Base-by-base conservation (phyloP, 495 filamentous ascomycete species). In the Talaromyces trachyspermus region DNA sequence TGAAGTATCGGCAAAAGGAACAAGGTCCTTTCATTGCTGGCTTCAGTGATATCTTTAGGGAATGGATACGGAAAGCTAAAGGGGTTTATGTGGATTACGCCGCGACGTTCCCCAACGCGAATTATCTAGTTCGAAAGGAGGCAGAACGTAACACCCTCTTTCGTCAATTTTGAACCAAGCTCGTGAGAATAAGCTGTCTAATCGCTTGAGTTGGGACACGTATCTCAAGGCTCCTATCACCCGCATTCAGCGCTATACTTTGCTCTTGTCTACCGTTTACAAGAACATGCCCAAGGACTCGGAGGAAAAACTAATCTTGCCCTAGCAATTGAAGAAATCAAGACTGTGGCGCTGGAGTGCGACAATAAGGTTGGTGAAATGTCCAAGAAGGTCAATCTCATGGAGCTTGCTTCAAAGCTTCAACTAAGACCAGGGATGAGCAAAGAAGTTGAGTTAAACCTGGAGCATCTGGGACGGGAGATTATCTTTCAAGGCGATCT, bases 41-140 rank as follows among this genome's bases (percentile, higher is more conserved):
- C 7, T 95, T 96, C 63, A 95, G 89, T 57, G 92, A 97, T 54
- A 89, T 99, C 46, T 99, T 99, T 70, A 75, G 92, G 49, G 94
- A 99, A 65, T 99, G 92, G 92, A 95, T 99, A 54, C 78, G 92
- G 42, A 97, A 96, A 64, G 92, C 94, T 2, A 88, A 84, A 64
- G 65, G 69, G 4, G 82, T 85, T 1, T 99, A 97, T 64, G 81
- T 96, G 50, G 90, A 90, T 35, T 99, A 97, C 65, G 88, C 91
- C 40, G 83, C 86, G 1, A 82, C 80, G 0, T 97, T 89, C 48
- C 91, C 92, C 0, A 78, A 85, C 37, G 92, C 92, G 0, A 83
- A 76, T 26, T 89, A 85, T 63, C 66, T 89, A 30, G 79, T 99
- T 18, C 82, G 88, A 39, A 88, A 85, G 62, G 92, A 99, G 65